These are phyloP conservation scores for Malus fusca DNA, from an alignment of 306 rosid genomes.

Conservation along the genomic window DNA sequence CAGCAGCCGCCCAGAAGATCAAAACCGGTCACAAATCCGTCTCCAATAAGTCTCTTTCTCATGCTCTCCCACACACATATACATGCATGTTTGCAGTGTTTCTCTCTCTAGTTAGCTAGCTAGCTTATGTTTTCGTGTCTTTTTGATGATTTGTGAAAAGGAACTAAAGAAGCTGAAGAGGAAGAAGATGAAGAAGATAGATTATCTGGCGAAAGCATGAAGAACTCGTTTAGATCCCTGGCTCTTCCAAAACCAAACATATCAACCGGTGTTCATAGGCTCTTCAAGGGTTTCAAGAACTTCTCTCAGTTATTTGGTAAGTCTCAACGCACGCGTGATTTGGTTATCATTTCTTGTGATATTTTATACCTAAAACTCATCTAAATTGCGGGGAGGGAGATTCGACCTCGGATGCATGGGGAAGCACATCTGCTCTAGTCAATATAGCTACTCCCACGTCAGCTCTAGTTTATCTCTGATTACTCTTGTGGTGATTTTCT, in stretches of 20 bases:
- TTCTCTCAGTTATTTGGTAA: conserved; percentile 79
- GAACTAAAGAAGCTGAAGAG: conserved; percentile 25
- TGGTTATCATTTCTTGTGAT: background rate
- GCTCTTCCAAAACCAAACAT: conserved; percentile 56
- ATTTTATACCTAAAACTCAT: too few species aligned
- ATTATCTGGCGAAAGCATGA: conserved; percentile 44
- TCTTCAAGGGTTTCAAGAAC: conserved; percentile 84
- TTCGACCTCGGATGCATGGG: background rate
- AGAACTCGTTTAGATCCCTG: conserved; percentile 41
- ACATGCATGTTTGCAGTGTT: background rate
- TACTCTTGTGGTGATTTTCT: background rate
- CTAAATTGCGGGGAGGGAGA: too few species aligned
- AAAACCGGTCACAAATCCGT: conserved; percentile 27
- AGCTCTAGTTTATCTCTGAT: background rate
- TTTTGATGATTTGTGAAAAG: conserved; percentile 18
- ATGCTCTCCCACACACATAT: background rate
- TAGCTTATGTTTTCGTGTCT: background rate
- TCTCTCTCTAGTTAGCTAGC: background rate
- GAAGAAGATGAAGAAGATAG: conserved; percentile 36
- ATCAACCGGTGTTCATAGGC: conserved; percentile 51
- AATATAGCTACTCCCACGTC: background rate
- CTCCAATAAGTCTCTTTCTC: conserved; percentile 47
- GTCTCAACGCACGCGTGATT: background rate
- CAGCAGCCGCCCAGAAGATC: conserved; percentile 55
- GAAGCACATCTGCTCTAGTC: background rate